A percentile compares a stretch with the other conserved stretches of the same genome.
These are phyloP conservation scores for Rhodotorula glutinis DNA, from an alignment of 1,284 basidiomycete species.

Conservation along the genomic window DNA sequence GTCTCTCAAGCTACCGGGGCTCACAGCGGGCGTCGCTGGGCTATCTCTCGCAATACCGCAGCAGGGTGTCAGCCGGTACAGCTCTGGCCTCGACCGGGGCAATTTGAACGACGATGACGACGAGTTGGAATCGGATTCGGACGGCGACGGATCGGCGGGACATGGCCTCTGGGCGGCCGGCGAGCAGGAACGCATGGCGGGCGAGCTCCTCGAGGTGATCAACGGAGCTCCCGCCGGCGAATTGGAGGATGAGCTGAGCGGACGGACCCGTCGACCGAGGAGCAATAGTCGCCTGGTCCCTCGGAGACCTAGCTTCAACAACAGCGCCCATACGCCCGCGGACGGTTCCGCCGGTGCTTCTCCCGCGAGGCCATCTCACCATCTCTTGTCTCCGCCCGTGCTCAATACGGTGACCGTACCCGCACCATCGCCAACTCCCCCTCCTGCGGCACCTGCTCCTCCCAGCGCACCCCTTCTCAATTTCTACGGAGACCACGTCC, in stretches of 20 bases:
- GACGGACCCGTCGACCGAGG: slow-evolving; percentile 28
- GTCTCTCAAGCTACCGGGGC: slow-evolving; percentile 22
- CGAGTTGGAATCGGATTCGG: slow-evolving; percentile 26
- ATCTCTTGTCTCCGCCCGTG: background rate
- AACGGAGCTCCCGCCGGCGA: slow-evolving; percentile 26
- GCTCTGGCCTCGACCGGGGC: slow-evolving; percentile 24
- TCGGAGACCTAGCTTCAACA: slow-evolving; percentile 4
- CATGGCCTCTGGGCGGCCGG: slow-evolving; percentile 28
- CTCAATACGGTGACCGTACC: background rate
- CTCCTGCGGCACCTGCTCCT: background rate
- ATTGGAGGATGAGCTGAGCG: slow-evolving; percentile 36
- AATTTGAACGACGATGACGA: background rate
- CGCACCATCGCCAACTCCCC: background rate
- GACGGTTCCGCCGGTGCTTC: background rate
- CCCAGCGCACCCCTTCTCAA: background rate
- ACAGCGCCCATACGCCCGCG: background rate
- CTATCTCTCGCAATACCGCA: slow-evolving; percentile 32
- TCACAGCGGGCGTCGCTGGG: background rate
- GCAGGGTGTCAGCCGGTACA: slow-evolving; percentile 21
- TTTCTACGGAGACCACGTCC: slow-evolving; percentile 22
- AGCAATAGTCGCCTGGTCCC: slow-evolving; percentile 21
- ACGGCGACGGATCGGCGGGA: slow-evolving; percentile 16
- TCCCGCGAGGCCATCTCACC: background rate
- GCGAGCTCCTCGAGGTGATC: slow-evolving; percentile 36
- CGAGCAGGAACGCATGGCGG: slow-evolving; percentile 37